Percentiles rank a stretch among this genome's conserved stretches.
These are phyloP conservation scores for Pythium dissotocum DNA, from an alignment of 352 stramenopile genomes.

Conservation along the genomic window DNA sequence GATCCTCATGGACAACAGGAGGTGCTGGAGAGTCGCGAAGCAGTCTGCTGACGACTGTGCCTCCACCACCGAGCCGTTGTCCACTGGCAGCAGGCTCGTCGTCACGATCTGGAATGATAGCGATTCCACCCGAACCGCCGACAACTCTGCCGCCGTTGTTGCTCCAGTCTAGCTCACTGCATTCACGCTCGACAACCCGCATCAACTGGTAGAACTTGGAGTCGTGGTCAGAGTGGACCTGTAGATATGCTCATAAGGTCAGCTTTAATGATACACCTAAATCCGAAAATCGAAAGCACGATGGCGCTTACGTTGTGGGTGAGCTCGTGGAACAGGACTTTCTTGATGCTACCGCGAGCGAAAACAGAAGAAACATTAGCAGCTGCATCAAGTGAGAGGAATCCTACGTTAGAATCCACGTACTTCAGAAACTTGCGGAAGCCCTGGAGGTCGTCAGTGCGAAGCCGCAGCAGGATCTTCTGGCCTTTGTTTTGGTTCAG, in stretches of 20 bases:
- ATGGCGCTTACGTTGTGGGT: slow-evolving; percentile 85
- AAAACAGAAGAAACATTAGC: not conserved
- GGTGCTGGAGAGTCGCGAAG: slow-evolving; percentile 2
- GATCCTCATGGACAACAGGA: not conserved
- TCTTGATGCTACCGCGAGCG: slow-evolving; percentile 71
- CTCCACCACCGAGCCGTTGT: slow-evolving; percentile 43
- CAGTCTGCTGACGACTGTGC: slow-evolving; percentile 35
- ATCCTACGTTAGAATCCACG: slow-evolving; percentile 3
- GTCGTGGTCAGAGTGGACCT: slow-evolving; percentile 80
- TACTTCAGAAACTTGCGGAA: slow-evolving; percentile 90
- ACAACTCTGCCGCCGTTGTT: slow-evolving; percentile 39
- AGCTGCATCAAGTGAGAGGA: not conserved
- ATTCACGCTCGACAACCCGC: slow-evolving; percentile 73
- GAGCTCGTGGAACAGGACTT: slow-evolving; percentile 95
- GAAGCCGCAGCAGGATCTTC: slow-evolving; percentile 93
- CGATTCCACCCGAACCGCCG: slow-evolving; percentile 27
- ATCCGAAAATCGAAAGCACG: not conserved
- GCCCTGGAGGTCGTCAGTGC: slow-evolving; percentile 92
- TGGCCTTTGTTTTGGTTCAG: slow-evolving; percentile 95
- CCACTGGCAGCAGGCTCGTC: slow-evolving; percentile 18
- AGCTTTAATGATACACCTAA: not conserved
- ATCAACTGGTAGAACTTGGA: slow-evolving; percentile 85
- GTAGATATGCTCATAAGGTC: not conserved
- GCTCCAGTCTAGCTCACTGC: slow-evolving; percentile 72
- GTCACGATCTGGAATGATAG: slow-evolving; percentile 30